These are phyloP conservation scores for Acanthamoeba castellanii DNA, from an alignment of 208 protist species.

Conservation along the genomic window DNA sequence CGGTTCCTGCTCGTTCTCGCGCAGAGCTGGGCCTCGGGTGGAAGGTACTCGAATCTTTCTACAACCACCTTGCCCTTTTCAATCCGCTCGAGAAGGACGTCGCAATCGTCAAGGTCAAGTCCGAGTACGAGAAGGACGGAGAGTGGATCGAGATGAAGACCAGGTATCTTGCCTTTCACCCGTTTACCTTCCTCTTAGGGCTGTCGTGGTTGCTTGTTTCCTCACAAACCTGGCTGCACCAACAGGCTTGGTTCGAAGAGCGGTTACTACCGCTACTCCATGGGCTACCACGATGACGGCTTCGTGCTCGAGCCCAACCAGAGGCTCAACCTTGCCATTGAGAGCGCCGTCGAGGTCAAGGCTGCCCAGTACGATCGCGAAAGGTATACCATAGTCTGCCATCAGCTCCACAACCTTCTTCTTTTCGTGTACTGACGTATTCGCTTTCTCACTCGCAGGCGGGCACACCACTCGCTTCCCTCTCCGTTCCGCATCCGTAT, in stretches of 20 bases:
- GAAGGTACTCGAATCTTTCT: slow-evolving; percentile 27
- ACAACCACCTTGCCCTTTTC: slow-evolving; percentile 35
- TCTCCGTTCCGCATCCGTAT: slow-evolving; percentile 12
- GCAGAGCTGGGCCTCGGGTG: neutral
- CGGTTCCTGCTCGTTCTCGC: neutral
- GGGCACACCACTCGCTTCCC: slow-evolving; percentile 17
- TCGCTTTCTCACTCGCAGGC: neutral
- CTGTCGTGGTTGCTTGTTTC: neutral
- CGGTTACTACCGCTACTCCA: slow-evolving; percentile 31
- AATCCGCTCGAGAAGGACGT: slow-evolving; percentile 43
- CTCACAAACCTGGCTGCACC: neutral
- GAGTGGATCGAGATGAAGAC: slow-evolving; percentile 38
- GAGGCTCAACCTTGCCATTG: slow-evolving; percentile 17
- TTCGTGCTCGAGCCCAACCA: slow-evolving; percentile 46
- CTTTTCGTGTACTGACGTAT: too few species aligned
- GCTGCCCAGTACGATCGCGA: slow-evolving; percentile 9
- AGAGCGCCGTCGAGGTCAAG: neutral
- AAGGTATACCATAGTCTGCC: neutral
- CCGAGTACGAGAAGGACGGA: slow-evolving; percentile 29
- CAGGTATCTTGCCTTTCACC: neutral
- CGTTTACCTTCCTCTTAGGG: neutral
- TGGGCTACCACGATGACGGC: neutral
- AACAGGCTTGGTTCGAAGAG: neutral
- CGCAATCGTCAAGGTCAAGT: slow-evolving; percentile 44
- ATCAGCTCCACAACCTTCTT: neutral